phyloP scores from a whole-genome alignment of 352 stramenopile species.

The Phytophthora uliginosa region DNA sequence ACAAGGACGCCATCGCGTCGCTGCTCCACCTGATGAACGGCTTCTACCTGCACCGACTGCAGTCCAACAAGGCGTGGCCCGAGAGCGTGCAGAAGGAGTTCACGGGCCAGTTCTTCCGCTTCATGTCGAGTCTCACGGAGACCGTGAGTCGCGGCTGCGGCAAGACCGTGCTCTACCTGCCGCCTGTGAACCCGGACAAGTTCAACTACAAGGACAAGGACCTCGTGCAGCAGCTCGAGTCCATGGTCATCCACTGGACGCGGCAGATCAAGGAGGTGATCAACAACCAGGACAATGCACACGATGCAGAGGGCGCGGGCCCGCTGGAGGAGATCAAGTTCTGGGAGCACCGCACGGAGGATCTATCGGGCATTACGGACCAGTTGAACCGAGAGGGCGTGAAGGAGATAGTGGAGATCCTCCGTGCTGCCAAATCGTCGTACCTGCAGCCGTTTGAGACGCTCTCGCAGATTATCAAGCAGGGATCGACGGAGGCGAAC shows the following conservation, averaged over 20 bases:
- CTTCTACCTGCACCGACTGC: constrained; percentile 85
- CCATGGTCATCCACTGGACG: constrained; percentile 97
- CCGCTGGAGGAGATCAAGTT: constrained; percentile 97
- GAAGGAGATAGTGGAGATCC: constrained; percentile 91
- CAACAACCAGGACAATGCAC: constrained; percentile 95
- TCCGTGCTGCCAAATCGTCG: constrained; percentile 92
- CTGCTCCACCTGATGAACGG: constrained; percentile 89
- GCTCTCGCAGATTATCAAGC: constrained; percentile 94
- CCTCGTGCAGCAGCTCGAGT: constrained; percentile 96
- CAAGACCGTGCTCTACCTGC: constrained; percentile 96
- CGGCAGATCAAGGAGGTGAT: constrained; percentile 98
- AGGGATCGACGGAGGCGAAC: constrained; percentile 93
- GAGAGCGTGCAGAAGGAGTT: constrained; percentile 97
- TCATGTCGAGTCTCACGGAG: constrained; percentile 97
- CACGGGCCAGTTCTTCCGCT: constrained; percentile 94
- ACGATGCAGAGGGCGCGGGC: constrained; percentile 91
- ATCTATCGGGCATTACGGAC: constrained; percentile 95
- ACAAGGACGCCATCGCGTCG: constrained; percentile 82
- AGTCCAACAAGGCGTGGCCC: constrained; percentile 88
- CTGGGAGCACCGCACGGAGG: constrained; percentile 93
- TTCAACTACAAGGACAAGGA: constrained; percentile 95
- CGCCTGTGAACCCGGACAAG: constrained; percentile 82
- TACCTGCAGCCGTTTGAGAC: constrained; percentile 95
- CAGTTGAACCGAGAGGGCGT: constrained; percentile 94
- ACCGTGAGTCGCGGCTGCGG: constrained; percentile 91